Conservation (phyloP, 495 filamentous ascomycete genomes). For the Ramalina intermedia region DNA sequence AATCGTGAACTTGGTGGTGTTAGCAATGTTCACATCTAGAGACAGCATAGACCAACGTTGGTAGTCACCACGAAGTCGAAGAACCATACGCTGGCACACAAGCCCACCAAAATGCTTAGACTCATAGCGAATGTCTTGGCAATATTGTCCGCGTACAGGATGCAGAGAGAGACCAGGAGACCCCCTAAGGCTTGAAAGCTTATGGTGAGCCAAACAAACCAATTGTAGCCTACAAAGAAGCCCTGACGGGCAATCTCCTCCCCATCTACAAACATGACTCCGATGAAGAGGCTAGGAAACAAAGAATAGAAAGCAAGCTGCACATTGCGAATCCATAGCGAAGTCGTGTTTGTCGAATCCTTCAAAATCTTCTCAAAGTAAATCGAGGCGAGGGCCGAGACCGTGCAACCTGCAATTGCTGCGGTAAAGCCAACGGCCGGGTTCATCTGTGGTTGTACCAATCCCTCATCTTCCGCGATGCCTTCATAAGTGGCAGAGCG, state of each 20-base stretch:
- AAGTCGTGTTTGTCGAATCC: constrained; percentile 51
- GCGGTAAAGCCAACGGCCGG: constrained; percentile 61
- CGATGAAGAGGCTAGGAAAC: constrained; percentile 73
- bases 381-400: constrained; percentile 74
- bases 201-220: constrained; percentile 77
- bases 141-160: constrained; percentile 78
- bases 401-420: constrained; percentile 56
- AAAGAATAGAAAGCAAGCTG: constrained; percentile 87
- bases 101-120: constrained; percentile 75
- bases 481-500: constrained; percentile 96
- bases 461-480: constrained; percentile 64
- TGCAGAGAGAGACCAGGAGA: constrained; percentile 65
- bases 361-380: constrained; percentile 95
- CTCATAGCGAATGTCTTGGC: constrained; percentile 85
- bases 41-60: constrained; percentile 42
- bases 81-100: constrained; percentile 67
- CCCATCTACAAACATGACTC: constrained; percentile 76
- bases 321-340: constrained; percentile 86
- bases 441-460: constrained; percentile 53
- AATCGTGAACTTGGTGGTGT: constrained; percentile 52
- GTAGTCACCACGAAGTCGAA: constrained; percentile 63
- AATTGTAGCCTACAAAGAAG: constrained; percentile 89
- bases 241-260: constrained; percentile 66
- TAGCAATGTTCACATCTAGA: constrained; percentile 8
- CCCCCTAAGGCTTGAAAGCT: constrained; percentile 71